Conservation (phyloP, 2,329 filamentous ascomycete genomes). For the Colletotrichum siamense region DNA sequence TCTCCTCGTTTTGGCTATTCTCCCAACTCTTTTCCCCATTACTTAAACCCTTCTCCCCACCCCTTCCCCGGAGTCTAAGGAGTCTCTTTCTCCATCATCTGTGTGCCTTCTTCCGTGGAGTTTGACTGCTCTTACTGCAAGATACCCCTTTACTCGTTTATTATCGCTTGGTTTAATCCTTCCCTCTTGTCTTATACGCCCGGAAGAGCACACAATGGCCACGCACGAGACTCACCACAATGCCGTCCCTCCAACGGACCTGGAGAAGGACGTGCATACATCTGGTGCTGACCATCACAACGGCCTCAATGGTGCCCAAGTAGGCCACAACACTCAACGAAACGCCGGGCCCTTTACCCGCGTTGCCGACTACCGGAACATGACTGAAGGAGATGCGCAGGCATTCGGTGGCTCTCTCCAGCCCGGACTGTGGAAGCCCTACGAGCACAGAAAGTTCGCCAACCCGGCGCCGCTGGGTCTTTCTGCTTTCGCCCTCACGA, state of each 20-base stretch:
- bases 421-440: conserved; percentile 69
- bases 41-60: conserved; percentile 17
- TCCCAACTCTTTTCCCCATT: conserved; percentile 8
- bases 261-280: conserved; percentile 22
- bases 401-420: conserved; percentile 78
- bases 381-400: conserved; percentile 25
- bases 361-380: conserved; percentile 20
- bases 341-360: conserved; percentile 14
- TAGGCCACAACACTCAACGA: conserved; percentile 7
- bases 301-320: conserved; percentile 6
- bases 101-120: conserved; percentile 11
- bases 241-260: background rate
- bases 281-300: conserved; percentile 14
- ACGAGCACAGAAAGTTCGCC: conserved; percentile 74
- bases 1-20: conserved; percentile 1
- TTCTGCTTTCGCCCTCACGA: conserved; percentile 81
- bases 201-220: conserved; percentile 19
- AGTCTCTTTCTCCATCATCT: background rate
- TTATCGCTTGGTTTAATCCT: background rate
- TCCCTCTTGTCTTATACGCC: background rate
- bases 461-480: conserved; percentile 82
- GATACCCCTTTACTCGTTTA: background rate
- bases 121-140: background rate
- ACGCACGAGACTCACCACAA: conserved; percentile 5
- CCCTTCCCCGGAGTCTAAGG: background rate